Base-by-base conservation (phyloP, 1,284 basidiomycete genomes). In the Trametes pubescens region DNA sequence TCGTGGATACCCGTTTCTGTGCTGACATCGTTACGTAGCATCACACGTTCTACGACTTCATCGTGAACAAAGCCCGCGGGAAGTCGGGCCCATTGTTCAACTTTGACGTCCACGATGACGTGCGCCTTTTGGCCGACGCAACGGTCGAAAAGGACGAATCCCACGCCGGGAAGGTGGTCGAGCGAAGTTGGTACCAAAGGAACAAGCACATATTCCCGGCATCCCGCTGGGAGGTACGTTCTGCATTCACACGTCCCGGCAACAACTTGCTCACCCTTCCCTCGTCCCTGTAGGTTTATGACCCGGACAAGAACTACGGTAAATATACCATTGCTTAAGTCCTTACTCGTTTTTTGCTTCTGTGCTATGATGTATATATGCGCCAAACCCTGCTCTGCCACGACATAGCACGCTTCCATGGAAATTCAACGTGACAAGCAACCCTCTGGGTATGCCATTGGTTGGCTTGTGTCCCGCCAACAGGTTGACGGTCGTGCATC, bases 21-120 rank as follows among this genome's bases (percentile, higher is more conserved):
- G 21, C 64, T 68, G 26, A 66, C 51, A 26, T 44, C 57, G 37
- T 34, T n/a, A 24, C 11, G 37, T 76, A 99, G 93, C 97, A 99
- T 76, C 89, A 98, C 77, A 98, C 96, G 3, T 99, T 99, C 76
- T 99, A 99, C 78, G 95, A 98, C 79, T 99, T 99, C 71, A 98
- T 99, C 72, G 84, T 99, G 70, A 98, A 98, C 85, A 98, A 98
- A 80, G 95, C 97, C 4, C 89, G 98, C 32, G 98, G 98, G 22
- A 99, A 99, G 79, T 98, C 96, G 0, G 98, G 97, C 0, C 97
- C 97, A 1, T 79, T 99, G 58, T 99, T 99, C 83, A 98, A 95
- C 78, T 99, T 99, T 77, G 98, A 99, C 77, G 98, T 99, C 8
- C 97, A 99, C 77, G 97, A 99, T 74, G 97, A 99, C 75, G 93